These are phyloP conservation scores for Vanderwaltozyma verrucispora DNA, from an alignment of 805 yeast genomes.

Conservation along the genomic window DNA sequence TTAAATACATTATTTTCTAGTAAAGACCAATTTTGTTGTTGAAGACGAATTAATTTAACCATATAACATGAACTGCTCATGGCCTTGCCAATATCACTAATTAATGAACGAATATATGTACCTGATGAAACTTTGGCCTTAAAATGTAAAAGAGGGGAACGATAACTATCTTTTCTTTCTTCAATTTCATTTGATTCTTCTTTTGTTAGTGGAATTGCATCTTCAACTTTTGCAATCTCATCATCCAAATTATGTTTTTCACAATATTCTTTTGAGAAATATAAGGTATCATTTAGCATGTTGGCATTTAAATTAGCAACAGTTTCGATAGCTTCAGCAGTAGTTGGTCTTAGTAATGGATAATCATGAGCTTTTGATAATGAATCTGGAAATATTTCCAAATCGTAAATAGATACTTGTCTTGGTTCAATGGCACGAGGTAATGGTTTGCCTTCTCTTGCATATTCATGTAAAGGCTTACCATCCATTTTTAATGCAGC, in stretches of 20 bases:
- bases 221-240: constrained; percentile 31
- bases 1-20: constrained; percentile 57
- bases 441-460: constrained; percentile 74
- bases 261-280: constrained; percentile 47
- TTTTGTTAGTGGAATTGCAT: constrained; percentile 32
- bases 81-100: constrained; percentile 82
- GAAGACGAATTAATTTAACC: constrained; percentile 65
- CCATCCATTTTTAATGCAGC: constrained; percentile 95
- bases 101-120: constrained; percentile 81
- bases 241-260: constrained; percentile 34
- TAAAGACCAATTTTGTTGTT: constrained; percentile 80
- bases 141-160: constrained; percentile 64
- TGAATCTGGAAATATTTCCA: constrained; percentile 42
- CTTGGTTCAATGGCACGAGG: constrained; percentile 79
- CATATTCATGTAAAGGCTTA: constrained; percentile 87
- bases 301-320: constrained; percentile 35
- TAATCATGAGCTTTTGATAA: constrained; percentile 49
- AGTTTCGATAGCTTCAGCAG: constrained; percentile 17
- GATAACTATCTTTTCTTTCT: constrained; percentile 31
- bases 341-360: constrained; percentile 31
- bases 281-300: constrained; percentile 51
- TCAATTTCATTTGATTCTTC: constrained; percentile 22
- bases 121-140: constrained; percentile 84
- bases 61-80: constrained; percentile 76
- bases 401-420: constrained; percentile 47